phyloP scores from a whole-genome alignment of 2,329 filamentous ascomycete genomes.

The Eutypa lata region DNA sequence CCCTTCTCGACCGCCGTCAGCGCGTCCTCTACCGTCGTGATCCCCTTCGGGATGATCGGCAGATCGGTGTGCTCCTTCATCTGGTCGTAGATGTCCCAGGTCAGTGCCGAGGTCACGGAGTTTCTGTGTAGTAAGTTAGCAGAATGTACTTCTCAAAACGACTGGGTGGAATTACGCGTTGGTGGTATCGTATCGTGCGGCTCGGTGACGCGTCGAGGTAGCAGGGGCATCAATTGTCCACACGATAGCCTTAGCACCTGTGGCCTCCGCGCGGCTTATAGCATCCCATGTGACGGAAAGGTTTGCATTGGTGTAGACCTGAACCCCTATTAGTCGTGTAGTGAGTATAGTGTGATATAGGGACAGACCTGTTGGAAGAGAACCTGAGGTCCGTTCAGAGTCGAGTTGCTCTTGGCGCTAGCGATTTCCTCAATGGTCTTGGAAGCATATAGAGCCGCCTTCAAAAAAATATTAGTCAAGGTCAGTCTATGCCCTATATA shows the following conservation, averaged over 20 bases:
- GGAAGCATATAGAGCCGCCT: conserved; percentile 1
- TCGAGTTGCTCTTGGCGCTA: conserved; percentile 29
- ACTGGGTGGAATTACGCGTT: conserved; percentile 2
- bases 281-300: conserved; percentile 7
- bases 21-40: conserved; percentile 7
- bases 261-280: conserved; percentile 9
- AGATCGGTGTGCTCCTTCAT: conserved; percentile 10
- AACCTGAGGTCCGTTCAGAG: conserved; percentile 22
- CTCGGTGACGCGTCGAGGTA: conserved; percentile 7
- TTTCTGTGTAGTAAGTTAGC: background rate
- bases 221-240: conserved; percentile 17
- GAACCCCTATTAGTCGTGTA: conserved; percentile 4
- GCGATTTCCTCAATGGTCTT: conserved; percentile 35
- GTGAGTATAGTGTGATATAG: background rate
- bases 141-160: background rate
- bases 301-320: conserved; percentile 23
- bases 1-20: conserved; percentile 1
- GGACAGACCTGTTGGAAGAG: conserved; percentile 34
- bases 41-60: conserved; percentile 9
- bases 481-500: background rate
- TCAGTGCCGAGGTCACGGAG: conserved; percentile 6
- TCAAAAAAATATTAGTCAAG: background rate
- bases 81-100: background rate
- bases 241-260: conserved; percentile 15
- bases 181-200: conserved; percentile 6